Evolutionary conservation across 1,284 basidiomycete genomes (phyloP), one percentile per base, ranked within the genome.

Genomic region (Veloboletus limbatus): DNA sequence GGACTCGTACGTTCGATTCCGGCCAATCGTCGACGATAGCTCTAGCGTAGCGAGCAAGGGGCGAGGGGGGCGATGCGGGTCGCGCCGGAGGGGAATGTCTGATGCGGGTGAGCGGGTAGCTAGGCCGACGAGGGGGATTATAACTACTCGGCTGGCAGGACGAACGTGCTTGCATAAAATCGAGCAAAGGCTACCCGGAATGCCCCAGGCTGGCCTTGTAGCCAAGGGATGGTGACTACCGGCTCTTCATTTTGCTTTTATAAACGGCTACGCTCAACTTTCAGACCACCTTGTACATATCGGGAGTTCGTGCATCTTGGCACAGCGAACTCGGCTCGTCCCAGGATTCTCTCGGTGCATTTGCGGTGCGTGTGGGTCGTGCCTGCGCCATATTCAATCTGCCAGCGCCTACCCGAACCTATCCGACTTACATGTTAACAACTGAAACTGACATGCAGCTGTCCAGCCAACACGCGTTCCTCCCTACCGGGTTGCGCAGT

Each of bases 121-220:
- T 50, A 36, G 43, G 52, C 9, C 42, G 53, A 21, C 38, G 53
- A 14, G 37, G 47, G 35, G 41, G 42, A 14, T 45, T 58, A 51
- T 56, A 56, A 54, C 40, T 43, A 51, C 26, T 47, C 38, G 45
- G 46, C 38, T 58, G 54, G 39, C 37, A 51, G 7, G 64, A 64
- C 65, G 62, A 64, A 64, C 62, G 62, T 64, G 62, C 53, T 28
- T 68, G 66, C 62, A 64, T 68, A 59, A 49, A 53, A 47, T 43
- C 42, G n/a, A n/a, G n/a, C n/a, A n/a, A n/a, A n/a, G n/a, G n/a
- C n/a, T n/a, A n/a, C n/a, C n/a, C n/a, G n/a, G n/a, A n/a, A n/a
- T n/a, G n/a, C n/a, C n/a, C n/a, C n/a, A n/a, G n/a, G n/a, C n/a
- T n/a, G n/a, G n/a, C n/a, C n/a, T n/a, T n/a, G n/a, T n/a, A n/a